Evolutionary conservation across 2,329 filamentous ascomycete species (phyloP).

Genomic region (Fusarium mangiferae): DNA sequence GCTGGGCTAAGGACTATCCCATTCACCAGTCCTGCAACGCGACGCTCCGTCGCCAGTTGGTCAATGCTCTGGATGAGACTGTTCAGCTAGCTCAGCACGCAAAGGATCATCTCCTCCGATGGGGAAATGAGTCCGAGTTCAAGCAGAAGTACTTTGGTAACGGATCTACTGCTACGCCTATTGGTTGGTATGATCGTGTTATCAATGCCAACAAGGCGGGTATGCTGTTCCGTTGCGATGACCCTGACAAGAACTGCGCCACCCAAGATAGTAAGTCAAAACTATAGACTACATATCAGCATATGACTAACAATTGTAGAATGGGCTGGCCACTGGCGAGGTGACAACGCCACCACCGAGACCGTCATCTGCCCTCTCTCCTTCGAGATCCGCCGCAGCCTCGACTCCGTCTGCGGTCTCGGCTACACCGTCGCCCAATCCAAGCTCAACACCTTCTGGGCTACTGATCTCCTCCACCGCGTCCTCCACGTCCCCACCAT

Average conservation of each 20-base stretch:
- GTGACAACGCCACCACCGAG: conserved; percentile 70
- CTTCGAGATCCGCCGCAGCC: conserved; percentile 65
- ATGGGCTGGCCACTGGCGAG: conserved; percentile 76
- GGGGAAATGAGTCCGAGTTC: conserved; percentile 66
- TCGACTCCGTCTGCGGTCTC: conserved; percentile 68
- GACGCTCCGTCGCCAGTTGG: conserved; percentile 67
- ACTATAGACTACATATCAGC: accelerated
- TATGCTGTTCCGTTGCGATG: conserved; percentile 74
- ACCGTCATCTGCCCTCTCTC: conserved; percentile 76
- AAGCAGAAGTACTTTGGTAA: conserved; percentile 75
- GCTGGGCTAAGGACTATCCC: conserved; percentile 51
- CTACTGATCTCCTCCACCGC: conserved; percentile 73
- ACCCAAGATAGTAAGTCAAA: conserved; percentile 54
- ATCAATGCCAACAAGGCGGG: conserved; percentile 65
- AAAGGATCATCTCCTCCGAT: conserved; percentile 68
- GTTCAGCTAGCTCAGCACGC: conserved; percentile 68
- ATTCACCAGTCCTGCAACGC: conserved; percentile 75
- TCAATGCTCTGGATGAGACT: conserved; percentile 67
- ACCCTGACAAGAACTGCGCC: conserved; percentile 72
- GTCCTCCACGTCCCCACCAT: conserved; percentile 71
- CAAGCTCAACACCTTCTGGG: conserved; percentile 71
- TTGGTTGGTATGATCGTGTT: conserved; percentile 72
- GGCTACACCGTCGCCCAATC: conserved; percentile 70
- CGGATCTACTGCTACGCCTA: conserved; percentile 63
- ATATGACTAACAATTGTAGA: conserved; percentile 50